These are phyloP conservation scores for Prunus campanulata DNA, from an alignment of 306 rosid genomes.

Conservation along the genomic window DNA sequence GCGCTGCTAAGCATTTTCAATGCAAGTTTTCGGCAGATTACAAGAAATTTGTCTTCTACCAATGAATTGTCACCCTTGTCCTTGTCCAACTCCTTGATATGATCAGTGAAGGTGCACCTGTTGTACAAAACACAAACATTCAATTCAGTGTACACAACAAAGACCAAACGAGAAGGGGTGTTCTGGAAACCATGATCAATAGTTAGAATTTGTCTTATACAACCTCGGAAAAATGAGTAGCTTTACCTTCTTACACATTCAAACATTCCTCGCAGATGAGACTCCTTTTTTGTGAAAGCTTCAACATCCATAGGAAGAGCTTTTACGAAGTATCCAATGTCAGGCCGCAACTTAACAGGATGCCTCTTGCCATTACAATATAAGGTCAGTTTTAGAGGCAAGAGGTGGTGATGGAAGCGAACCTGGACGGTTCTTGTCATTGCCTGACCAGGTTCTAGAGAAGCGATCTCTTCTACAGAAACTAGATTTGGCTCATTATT, in stretches of 20 bases:
- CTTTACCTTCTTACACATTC: constrained; percentile 85
- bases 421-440: constrained; percentile 57
- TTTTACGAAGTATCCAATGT: constrained; percentile 84
- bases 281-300: constrained; percentile 63
- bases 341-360: constrained; percentile 80
- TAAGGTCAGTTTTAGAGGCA: constrained; percentile 81
- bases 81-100: constrained; percentile 58
- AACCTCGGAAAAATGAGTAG: not conserved
- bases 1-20: constrained; percentile 81
- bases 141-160: constrained; percentile 21
- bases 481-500: constrained; percentile 45
- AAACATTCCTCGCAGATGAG: constrained; percentile 90
- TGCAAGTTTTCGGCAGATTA: constrained; percentile 71
- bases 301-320: constrained; percentile 63
- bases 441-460: constrained; percentile 76
- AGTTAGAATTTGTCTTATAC: not conserved
- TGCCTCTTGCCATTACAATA: constrained; percentile 65
- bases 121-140: constrained; percentile 28
- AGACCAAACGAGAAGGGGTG: not conserved
- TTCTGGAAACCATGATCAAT: not conserved
- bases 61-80: constrained; percentile 36
- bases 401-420: constrained; percentile 88
- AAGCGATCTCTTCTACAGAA: constrained; percentile 66
- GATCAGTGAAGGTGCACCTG: constrained; percentile 83
- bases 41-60: constrained; percentile 68